Evolutionary conservation across 2,329 filamentous ascomycete species (phyloP), one percentile per base, ranked within the genome.

Genomic region (Atkinsonella texensis): DNA sequence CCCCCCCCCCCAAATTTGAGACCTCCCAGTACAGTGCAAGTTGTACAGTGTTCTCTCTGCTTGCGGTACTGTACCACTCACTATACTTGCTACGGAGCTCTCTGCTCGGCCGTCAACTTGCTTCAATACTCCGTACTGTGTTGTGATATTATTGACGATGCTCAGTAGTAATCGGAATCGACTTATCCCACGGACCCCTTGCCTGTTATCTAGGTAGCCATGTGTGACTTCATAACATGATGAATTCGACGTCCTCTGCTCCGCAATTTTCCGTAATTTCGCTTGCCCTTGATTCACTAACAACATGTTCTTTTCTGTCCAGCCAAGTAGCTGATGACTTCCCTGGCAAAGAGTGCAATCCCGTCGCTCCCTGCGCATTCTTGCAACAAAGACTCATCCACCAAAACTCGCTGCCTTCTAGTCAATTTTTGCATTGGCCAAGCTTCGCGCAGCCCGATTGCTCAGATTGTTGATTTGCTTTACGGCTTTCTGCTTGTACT

Each of bases 391-490:
- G 20, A 17, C 46, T 49, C 40, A 28, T 28, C 32, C 49, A 35
- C 8, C 35, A 12, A 31, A 41, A 18, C 17, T 28, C n/a, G 32
- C 33, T 3, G 9, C 20, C 48, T 48, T n/a, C 49, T 57, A 89
- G 67, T 91, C 87, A 60, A 89, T 80, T 70, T 87, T 88, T 18
- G 87, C 87, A 60, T 76, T 81, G 53, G 83, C 81, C 43, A 91
- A 73, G 60, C 77, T 81, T 55, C 77, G 77, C 48, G 81, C 78
- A 49, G 75, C 77, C 11, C 86, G 84, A 54, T 84, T 85, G 57
- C 77, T 80, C 51, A 95, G 75, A 59, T 94, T 91, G 68, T 95
- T 95, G 56, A 88, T 83, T 57, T 93, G 80, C 53, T 82, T 81
- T 54, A 87, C 72, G 43, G 82, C 80, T 49, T 60, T 63, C 54